Evolutionary conservation across 108 stramenopile genomes (phyloP), one percentile per base, ranked within the genome.

Genomic region (Pelagomonas calceolata): DNA sequence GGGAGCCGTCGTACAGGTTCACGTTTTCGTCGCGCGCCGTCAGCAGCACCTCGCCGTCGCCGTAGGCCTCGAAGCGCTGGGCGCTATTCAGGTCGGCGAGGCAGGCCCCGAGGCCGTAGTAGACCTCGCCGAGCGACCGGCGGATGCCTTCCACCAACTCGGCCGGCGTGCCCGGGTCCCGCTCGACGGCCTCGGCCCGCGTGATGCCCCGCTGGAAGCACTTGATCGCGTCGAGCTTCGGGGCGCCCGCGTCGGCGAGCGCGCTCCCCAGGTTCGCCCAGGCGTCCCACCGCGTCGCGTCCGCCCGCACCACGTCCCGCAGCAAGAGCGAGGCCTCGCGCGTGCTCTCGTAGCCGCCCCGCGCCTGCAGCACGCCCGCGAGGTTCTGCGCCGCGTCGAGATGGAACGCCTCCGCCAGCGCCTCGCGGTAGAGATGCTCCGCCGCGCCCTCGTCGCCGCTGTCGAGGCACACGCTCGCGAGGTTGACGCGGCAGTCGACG

Each of bases 211-310:
- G 51, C 26, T 60, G 51, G 26, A 60, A 26, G 51, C 51, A 60
- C 51, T 60, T 60, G 51, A 60, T 26, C 51, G 51, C 51, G 26
- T 60, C 51, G 51, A 60, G 51, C 51, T 60, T 60, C 21, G 51
- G 51, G 21, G 51, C 51, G 51, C 82, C 79, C 63, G 80, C 34
- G 66, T 82, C 82, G 64, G 74, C 73, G 64, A 66, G 73, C 0
- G 82, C 79, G 29, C 79, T 46, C 21, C 79, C 82, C 65, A 82
- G 35, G 69, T 82, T 82, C 21, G 82, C 82, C 70, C 77, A 74
- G 5, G 82, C 79, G 65, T 82, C 82, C 82, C 82, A 82, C 30
- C 79, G 75, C 26, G 68, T 26, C 5, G 65, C 60, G 32, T 77
- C 72, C 21, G 68, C 69, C 36, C 69, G 30, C 0, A 80, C 82